Conservation (phyloP, 1,284 basidiomycete species). For the Jaminaea rosea region DNA sequence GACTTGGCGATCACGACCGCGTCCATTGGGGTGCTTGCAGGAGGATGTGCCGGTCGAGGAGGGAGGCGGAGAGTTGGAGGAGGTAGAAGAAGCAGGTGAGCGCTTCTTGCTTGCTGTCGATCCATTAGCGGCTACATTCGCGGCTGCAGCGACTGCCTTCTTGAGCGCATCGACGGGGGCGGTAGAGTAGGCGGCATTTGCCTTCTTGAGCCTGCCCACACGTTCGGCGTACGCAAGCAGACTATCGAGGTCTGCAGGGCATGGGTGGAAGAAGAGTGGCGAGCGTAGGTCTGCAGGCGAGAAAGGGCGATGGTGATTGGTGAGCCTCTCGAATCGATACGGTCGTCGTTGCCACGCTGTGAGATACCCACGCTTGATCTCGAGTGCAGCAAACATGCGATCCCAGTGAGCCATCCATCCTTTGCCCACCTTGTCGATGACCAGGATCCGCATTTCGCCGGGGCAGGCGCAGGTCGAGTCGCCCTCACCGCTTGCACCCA, state of each 20-base stretch:
- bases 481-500: background rate
- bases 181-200: constrained; percentile 13
- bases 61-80: too few relatives aligned
- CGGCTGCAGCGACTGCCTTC: too few relatives aligned
- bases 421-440: constrained; percentile 33
- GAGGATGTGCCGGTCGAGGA: constrained; percentile 11
- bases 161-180: too few relatives aligned
- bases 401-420: constrained; percentile 32
- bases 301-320: background rate
- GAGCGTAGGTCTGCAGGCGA: constrained; percentile 33
- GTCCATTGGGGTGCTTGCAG: too few relatives aligned
- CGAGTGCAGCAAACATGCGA: constrained; percentile 20
- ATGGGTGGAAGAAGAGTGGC: constrained; percentile 49
- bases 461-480: constrained; percentile 11
- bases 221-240: constrained; percentile 42
- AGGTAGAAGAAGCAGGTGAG: too few relatives aligned
- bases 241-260: constrained; percentile 45
- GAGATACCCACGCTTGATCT: constrained; percentile 13
- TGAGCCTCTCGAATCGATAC: too few relatives aligned
- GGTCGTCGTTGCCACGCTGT: too few relatives aligned
- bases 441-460: constrained; percentile 25
- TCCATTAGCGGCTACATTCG: too few relatives aligned
- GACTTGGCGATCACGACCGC: background rate
- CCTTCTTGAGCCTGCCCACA: constrained; percentile 11
- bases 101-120: too few relatives aligned